These are phyloP conservation scores for Viola odorata DNA, from an alignment of 345 rosid genomes.

Conservation along the genomic window DNA sequence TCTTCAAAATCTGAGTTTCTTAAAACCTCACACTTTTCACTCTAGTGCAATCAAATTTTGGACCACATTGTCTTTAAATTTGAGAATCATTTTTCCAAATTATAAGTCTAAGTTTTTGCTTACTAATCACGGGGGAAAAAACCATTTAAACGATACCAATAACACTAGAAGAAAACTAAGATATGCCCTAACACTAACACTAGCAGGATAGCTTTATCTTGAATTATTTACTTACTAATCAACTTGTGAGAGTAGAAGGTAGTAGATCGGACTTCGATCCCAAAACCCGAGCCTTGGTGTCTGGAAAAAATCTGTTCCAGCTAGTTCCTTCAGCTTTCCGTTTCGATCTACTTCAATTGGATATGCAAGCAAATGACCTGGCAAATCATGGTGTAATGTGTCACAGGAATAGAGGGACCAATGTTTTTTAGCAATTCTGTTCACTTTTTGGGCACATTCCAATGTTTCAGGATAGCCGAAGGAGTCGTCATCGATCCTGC, in stretches of 20 bases:
- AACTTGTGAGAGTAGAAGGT: constrained; percentile 37
- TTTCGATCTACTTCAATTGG: constrained; percentile 25
- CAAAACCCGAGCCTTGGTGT: constrained; percentile 34
- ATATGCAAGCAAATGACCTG: constrained; percentile 44
- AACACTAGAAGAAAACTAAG: no score
- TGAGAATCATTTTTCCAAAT: no score
- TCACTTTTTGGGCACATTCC: constrained; percentile 36
- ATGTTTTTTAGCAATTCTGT: constrained; percentile 25
- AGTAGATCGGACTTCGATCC: constrained; percentile 38
- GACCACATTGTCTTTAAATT: no score
- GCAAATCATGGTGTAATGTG: constrained; percentile 30
- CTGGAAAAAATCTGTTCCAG: constrained; percentile 37
- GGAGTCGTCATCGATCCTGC: constrained; percentile 9
- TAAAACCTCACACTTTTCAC: no score
- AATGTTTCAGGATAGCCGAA: constrained; percentile 36
- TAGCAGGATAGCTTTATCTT: background rate
- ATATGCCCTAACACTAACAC: no score
- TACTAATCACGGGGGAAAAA: no score
- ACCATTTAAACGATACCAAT: no score
- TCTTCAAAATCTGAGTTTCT: no score
- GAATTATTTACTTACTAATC: background rate
- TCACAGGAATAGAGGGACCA: constrained; percentile 33
- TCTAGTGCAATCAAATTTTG: no score
- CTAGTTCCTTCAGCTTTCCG: constrained; percentile 29
- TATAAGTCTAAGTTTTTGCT: no score